phyloP scores from a whole-genome alignment of 768 basidiomycete genomes.

The Vararia minispora region DNA sequence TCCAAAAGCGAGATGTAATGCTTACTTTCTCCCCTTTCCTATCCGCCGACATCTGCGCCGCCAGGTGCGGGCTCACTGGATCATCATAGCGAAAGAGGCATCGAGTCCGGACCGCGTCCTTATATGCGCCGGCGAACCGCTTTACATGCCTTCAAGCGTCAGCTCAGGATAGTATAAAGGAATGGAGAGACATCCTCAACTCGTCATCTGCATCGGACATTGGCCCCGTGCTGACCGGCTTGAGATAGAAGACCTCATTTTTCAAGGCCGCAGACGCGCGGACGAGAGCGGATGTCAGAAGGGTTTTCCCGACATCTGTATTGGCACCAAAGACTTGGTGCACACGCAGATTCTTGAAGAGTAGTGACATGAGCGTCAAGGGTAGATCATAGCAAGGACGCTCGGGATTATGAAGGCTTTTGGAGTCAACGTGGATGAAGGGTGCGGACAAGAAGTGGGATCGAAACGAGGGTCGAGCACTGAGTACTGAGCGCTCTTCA shows the following conservation, averaged over 20 bases:
- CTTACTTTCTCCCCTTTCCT: slow-evolving; percentile 23
- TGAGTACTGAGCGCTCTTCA: no score
- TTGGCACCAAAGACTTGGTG: slow-evolving; percentile 95
- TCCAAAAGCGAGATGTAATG: no score
- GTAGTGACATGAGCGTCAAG: slow-evolving; percentile 50
- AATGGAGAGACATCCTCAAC: slow-evolving; percentile 26
- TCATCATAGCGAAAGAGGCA: slow-evolving; percentile 81
- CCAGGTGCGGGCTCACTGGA: slow-evolving; percentile 91
- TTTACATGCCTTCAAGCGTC: slow-evolving; percentile 47
- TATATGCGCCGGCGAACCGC: slow-evolving; percentile 33
- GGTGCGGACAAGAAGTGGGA: no score
- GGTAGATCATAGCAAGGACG: not conserved
- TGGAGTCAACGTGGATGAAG: no score
- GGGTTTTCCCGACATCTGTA: slow-evolving; percentile 93
- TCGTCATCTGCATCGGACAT: slow-evolving; percentile 72
- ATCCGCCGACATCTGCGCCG: slow-evolving; percentile 41
- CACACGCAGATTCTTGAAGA: slow-evolving; percentile 76
- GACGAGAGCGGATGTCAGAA: slow-evolving; percentile 76
- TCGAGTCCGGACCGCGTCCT: slow-evolving; percentile 37
- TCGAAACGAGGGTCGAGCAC: no score
- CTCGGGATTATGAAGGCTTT: no score
- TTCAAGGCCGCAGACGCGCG: slow-evolving; percentile 56
- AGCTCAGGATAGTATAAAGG: not conserved
- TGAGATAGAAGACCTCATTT: slow-evolving; percentile 56
- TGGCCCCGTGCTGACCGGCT: slow-evolving; percentile 88